Evolutionary conservation across 176 grass and related monocot genomes (phyloP), one percentile per base, ranked within the genome.

Genomic region (Ensete glaucum): DNA sequence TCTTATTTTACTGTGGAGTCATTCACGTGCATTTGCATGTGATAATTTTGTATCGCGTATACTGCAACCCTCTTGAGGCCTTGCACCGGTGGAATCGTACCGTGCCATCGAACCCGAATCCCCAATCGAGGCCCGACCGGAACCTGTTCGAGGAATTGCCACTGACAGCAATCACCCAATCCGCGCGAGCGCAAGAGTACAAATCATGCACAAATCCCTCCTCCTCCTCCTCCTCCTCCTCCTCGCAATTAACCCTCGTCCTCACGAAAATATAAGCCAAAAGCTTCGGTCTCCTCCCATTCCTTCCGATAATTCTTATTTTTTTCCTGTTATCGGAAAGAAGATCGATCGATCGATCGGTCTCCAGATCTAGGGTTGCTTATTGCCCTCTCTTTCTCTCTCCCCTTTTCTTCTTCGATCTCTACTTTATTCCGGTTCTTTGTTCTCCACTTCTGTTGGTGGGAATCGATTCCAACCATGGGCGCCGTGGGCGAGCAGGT

Each of bases 331-430:
- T 76, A 85, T 89, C 90, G 79, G 70, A 87, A 80, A 49, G 43
- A 69, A 43, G 81, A 70, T 19, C 69, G 1, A 43, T 43, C 69
- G 1, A 43, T 43, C 34, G 68, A 51, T 85, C 72, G 48, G 22
- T 52, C 24, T 26, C 55, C 59, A 72, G 90, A 98, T 93, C 94
- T 91, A 90, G 82, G 85, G 79, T 85, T 93, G 79, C 70, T n/a
- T 20, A 5, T 27, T 59, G 17, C 34, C 26, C 60, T 21, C 53
- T 55, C 21, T 54, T 19, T 19, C 52, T 17, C 13, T 54, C 19
- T 4, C 2, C 19, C 56, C 16, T 7, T 7, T 59, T 8, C n/a
- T 19, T 34, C 11, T 43, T 3, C 34, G 34, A 43, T 43, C 34
- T 43, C 34, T 6, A 43, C 34, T 11, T 70, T 70, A 65, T 65